Evolutionary conservation across 2,329 filamentous ascomycete species (phyloP).

Genomic region (Claviceps sp.): DNA sequence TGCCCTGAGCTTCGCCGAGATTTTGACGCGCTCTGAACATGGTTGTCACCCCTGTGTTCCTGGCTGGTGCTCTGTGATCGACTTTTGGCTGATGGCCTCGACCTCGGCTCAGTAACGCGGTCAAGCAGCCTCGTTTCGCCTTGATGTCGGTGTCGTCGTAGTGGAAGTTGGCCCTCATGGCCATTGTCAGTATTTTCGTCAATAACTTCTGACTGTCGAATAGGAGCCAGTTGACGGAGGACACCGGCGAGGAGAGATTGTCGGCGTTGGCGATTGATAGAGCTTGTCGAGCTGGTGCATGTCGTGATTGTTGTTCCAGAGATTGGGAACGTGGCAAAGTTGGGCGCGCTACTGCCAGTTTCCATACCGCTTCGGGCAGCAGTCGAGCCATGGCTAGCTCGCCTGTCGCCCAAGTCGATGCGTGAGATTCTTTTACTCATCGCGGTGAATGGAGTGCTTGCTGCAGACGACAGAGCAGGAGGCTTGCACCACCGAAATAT

Average conservation of each 20-base stretch:
- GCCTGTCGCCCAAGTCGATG: background rate
- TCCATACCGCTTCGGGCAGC: constrained; percentile 1
- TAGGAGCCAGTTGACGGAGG: background rate
- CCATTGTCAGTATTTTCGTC: background rate
- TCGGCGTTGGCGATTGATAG: constrained; percentile 3
- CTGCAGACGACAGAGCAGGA: constrained; percentile 6
- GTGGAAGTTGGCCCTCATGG: background rate
- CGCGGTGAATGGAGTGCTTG: constrained; percentile 1
- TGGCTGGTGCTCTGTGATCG: constrained; percentile 10
- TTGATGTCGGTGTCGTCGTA: background rate
- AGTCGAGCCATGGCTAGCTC: background rate
- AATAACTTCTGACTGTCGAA: background rate
- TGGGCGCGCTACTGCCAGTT: constrained; percentile 1
- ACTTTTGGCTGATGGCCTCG: constrained; percentile 4
- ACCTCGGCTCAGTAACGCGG: background rate
- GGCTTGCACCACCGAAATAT: constrained; percentile 3
- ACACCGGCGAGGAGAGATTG: constrained; percentile 7
- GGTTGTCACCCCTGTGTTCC: constrained; percentile 11
- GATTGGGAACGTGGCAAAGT: constrained; percentile 6
- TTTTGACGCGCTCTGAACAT: constrained; percentile 9
- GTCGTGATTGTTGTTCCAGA: constrained; percentile 10
- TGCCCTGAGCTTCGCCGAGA: constrained; percentile 14
- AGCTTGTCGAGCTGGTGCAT: constrained; percentile 11
- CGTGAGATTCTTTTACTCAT: background rate
- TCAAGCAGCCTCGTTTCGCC: background rate